Percentiles rank a stretch among this genome's conserved stretches.
These are phyloP conservation scores for Nigrospora osmanthi DNA, from an alignment of 2,329 filamentous ascomycete genomes.

Conservation along the genomic window DNA sequence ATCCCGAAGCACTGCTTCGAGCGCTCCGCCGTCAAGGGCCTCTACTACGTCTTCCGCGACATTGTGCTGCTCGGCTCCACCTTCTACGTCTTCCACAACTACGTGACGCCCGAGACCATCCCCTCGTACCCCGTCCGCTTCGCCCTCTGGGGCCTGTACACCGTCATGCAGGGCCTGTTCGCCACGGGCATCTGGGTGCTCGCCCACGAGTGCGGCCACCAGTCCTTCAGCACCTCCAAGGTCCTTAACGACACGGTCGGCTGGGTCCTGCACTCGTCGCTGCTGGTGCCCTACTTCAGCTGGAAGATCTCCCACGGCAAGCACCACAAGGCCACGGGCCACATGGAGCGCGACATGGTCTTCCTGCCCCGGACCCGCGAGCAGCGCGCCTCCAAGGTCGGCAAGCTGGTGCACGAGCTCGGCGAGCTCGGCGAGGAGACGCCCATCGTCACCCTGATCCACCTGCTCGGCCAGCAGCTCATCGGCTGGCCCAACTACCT, in stretches of 20 bases:
- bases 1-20: slow-evolving; percentile 97
- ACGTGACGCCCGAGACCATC: slow-evolving; percentile 76
- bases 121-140: slow-evolving; percentile 61
- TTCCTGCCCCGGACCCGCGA: slow-evolving; percentile 92
- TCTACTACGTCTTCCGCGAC: slow-evolving; percentile 82
- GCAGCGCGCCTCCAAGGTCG: slow-evolving; percentile 67
- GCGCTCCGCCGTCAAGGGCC: slow-evolving; percentile 67
- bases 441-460: slow-evolving; percentile 68
- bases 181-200: slow-evolving; percentile 93
- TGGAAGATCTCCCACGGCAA: slow-evolving; percentile 99
- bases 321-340: slow-evolving; percentile 98
- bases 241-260: slow-evolving; percentile 85
- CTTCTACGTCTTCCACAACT: slow-evolving; percentile 86
- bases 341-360: slow-evolving; percentile 98
- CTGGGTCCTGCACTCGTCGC: slow-evolving; percentile 80
- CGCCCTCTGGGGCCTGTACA: slow-evolving; percentile 57
- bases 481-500: slow-evolving; percentile 93
- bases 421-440: slow-evolving; percentile 91
- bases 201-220: slow-evolving; percentile 96
- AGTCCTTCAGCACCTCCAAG: slow-evolving; percentile 91
- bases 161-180: slow-evolving; percentile 83
- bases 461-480: slow-evolving; percentile 78
- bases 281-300: slow-evolving; percentile 95
- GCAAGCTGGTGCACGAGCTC: slow-evolving; percentile 71
- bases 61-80: slow-evolving; percentile 62